Percentiles rank a stretch among this genome's conserved stretches.
These are phyloP conservation scores for Cadophora sp. DNA, from an alignment of 2,329 filamentous ascomycete genomes.

Conservation along the genomic window DNA sequence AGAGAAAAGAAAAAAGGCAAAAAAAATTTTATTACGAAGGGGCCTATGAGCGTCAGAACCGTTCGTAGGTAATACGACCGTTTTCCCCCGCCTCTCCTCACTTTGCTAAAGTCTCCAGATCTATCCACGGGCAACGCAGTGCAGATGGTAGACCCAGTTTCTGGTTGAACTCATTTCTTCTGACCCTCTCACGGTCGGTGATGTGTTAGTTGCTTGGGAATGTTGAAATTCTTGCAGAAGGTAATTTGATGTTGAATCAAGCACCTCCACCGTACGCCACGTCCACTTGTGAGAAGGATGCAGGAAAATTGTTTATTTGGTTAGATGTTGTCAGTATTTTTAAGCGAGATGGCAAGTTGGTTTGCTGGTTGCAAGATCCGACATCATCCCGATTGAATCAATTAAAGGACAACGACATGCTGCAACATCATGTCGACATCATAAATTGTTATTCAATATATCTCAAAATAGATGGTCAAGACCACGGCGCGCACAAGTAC, in stretches of 20 bases:
- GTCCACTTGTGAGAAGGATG: constrained; percentile 1
- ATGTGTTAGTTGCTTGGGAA: not conserved
- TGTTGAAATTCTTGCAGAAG: constrained; percentile 7
- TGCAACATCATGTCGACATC: not conserved
- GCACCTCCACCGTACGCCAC: not conserved
- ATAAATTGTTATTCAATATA: not conserved
- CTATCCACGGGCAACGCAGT: not conserved
- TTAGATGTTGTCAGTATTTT: not conserved
- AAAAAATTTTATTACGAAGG: no score
- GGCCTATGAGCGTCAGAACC: no score
- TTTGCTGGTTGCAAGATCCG: not conserved
- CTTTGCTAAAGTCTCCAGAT: not conserved
- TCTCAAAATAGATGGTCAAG: not conserved
- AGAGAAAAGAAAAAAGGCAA: no score
- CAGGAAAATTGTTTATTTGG: not conserved
- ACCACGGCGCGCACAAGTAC: no score
- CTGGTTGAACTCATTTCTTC: not conserved
- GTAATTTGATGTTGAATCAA: not conserved
- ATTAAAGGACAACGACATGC: not conserved
- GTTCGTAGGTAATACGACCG: not conserved
- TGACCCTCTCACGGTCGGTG: not conserved
- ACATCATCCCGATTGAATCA: not conserved
- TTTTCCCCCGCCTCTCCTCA: constrained; percentile 2
- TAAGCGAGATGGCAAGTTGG: not conserved
- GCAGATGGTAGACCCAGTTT: not conserved